A percentile compares a stretch with the other conserved stretches of the same genome.
Evolutionary conservation across 2,329 filamentous ascomycete genomes (phyloP).

Genomic region (Epichloe festucae): DNA sequence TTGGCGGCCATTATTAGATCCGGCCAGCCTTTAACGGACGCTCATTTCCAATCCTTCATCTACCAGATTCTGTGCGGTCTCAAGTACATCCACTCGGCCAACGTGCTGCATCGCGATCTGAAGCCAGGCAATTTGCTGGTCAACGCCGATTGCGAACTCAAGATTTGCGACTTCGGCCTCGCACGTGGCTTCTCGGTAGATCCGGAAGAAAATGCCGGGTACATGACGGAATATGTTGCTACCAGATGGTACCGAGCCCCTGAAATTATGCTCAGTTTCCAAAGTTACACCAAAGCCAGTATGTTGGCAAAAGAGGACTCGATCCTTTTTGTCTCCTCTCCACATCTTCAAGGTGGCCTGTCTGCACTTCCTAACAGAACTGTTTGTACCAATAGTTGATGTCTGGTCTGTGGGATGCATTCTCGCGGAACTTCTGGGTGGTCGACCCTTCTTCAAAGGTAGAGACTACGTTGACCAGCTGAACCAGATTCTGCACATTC

Average conservation of each 20-base stretch:
- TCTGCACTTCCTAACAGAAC: neutral
- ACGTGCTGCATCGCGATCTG: slow-evolving; percentile 90
- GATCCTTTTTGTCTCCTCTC: neutral
- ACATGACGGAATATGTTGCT: slow-evolving; percentile 99
- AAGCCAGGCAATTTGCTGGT: slow-evolving; percentile 96
- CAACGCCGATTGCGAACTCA: slow-evolving; percentile 97
- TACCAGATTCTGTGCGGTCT: slow-evolving; percentile 98
- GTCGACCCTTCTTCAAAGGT: slow-evolving; percentile 97
- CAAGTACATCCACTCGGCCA: slow-evolving; percentile 98
- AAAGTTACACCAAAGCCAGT: slow-evolving; percentile 99
- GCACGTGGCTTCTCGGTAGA: slow-evolving; percentile 95
- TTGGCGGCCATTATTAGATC: slow-evolving; percentile 95
- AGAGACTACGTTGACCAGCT: slow-evolving; percentile 98
- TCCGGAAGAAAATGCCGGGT: slow-evolving; percentile 94
- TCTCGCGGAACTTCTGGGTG: slow-evolving; percentile 86
- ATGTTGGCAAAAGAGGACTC: slow-evolving; percentile 30
- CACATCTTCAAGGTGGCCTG: neutral
- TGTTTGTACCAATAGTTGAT: slow-evolving; percentile 51
- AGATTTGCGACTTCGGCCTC: slow-evolving; percentile 97
- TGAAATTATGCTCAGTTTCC: slow-evolving; percentile 99
- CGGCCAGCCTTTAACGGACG: slow-evolving; percentile 91
- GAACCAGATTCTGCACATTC: slow-evolving; percentile 96
- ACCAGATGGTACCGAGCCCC: slow-evolving; percentile 92
- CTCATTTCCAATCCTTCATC: slow-evolving; percentile 99
- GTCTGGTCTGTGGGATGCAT: slow-evolving; percentile 99